A percentile compares a stretch with the other conserved stretches of the same genome.
Conservation (phyloP, 2,329 filamentous ascomycete species). For the Sporothrix schenckii region DNA sequence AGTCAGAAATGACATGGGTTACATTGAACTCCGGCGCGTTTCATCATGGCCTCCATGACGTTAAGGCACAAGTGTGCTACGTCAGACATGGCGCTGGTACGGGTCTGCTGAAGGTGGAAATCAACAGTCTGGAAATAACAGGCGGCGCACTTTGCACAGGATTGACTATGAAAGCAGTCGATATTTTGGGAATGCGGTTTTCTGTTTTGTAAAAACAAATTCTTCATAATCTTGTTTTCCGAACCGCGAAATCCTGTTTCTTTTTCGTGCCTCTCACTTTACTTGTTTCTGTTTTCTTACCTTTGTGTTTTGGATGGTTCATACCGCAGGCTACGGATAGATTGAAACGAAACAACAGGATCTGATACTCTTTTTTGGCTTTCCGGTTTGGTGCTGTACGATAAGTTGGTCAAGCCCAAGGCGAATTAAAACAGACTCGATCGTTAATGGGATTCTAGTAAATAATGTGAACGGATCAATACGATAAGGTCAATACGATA, state of each 20-base stretch:
- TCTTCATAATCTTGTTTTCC: constrained; percentile 10
- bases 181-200: constrained; percentile 10
- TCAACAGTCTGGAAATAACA: constrained; percentile 23
- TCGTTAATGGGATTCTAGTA: neutral
- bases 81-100: neutral
- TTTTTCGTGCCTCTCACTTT: neutral
- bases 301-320: neutral
- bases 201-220: neutral
- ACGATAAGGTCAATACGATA: neutral
- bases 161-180: neutral
- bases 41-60: neutral
- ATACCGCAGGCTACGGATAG: neutral
- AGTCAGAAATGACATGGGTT: neutral
- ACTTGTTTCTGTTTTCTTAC: neutral
- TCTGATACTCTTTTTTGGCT: neutral
- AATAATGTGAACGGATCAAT: neutral
- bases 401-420: neutral
- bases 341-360: neutral
- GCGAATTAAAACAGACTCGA: neutral
- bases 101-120: constrained; percentile 21
- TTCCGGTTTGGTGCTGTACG: constrained; percentile 1
- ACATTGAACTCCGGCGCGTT: neutral
- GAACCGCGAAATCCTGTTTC: neutral
- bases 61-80: neutral
- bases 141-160: constrained; percentile 27